Percentiles rank a stretch among this genome's conserved stretches.
Evolutionary conservation across 768 basidiomycete genomes (phyloP).

Genomic region (Pulveroboletus frians): DNA sequence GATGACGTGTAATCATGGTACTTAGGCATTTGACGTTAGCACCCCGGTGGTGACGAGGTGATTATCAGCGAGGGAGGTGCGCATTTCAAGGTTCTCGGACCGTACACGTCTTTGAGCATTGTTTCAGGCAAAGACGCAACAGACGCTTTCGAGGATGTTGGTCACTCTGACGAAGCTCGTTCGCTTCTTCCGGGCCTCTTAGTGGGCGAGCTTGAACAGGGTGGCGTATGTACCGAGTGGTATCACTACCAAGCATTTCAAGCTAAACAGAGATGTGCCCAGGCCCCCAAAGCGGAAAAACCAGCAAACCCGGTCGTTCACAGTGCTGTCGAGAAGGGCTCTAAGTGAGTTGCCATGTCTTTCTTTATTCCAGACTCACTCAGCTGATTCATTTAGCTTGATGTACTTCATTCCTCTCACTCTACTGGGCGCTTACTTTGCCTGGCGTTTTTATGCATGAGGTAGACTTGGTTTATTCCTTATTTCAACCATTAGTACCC

Average conservation of each 20-base stretch:
- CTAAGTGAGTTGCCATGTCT: conserved; percentile 46
- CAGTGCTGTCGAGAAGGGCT: conserved; percentile 58
- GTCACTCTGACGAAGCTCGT: conserved; percentile 97
- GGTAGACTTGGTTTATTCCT: background rate
- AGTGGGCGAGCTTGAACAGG: conserved; percentile 78
- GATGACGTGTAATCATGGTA: background rate
- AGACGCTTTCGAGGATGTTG: conserved; percentile 98
- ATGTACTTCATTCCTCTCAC: conserved; percentile 83
- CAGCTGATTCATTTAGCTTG: conserved; percentile 38
- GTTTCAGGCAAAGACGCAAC: conserved; percentile 85
- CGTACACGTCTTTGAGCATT: background rate
- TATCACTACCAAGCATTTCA: background rate
- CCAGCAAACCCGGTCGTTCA: conserved; percentile 38
- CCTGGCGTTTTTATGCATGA: conserved; percentile 67
- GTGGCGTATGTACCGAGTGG: conserved; percentile 42
- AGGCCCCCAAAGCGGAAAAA: conserved; percentile 53
- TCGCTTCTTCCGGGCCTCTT: conserved; percentile 72
- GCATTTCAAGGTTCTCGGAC: conserved; percentile 31
- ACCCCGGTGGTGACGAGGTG: conserved; percentile 98
- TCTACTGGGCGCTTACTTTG: conserved; percentile 81
- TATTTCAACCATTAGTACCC: conserved; percentile 11
- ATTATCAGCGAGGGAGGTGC: conserved; percentile 85
- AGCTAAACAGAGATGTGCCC: conserved; percentile 1
- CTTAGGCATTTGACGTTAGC: conserved; percentile 41
- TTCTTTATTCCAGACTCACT: background rate